These are phyloP conservation scores for Collybiopsis luxurians DNA, from an alignment of 768 basidiomycete genomes.

Conservation along the genomic window DNA sequence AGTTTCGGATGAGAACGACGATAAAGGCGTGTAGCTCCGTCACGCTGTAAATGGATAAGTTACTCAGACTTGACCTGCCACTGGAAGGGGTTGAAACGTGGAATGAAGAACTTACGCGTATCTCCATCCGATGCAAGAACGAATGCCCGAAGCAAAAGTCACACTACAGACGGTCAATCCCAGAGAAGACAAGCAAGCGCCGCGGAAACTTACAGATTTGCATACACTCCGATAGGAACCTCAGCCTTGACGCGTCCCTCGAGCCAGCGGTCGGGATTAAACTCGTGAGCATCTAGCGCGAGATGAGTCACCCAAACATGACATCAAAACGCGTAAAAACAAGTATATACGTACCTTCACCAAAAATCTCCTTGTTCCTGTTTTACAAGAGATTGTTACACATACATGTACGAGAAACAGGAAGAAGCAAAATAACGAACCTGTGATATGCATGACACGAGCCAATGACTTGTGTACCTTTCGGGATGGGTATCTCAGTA, in stretches of 20 bases:
- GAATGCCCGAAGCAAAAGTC: slow-evolving; percentile 21
- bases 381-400: too few species aligned
- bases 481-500: slow-evolving; percentile 28
- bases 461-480: slow-evolving; percentile 28
- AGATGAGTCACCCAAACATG: too few species aligned
- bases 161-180: slow-evolving; percentile 12
- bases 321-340: too few species aligned
- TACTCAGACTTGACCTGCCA: too few species aligned
- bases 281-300: slow-evolving; percentile 27
- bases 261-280: slow-evolving; percentile 42
- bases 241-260: slow-evolving; percentile 19
- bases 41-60: too few species aligned
- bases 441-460: slow-evolving; percentile 35
- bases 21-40: slow-evolving; percentile 58
- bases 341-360: slow-evolving; percentile 17
- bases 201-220: slow-evolving; percentile 27
- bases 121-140: slow-evolving; percentile 26
- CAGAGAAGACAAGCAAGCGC: background rate
- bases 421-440: too few species aligned
- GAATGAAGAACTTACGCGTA: slow-evolving; percentile 18
- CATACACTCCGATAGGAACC: slow-evolving; percentile 25
- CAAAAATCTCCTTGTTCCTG: slow-evolving; percentile 35
- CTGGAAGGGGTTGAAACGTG: background rate
- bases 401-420: too few species aligned
- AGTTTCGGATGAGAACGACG: slow-evolving; percentile 50